Evolutionary conservation across 2,329 filamentous ascomycete genomes (phyloP).

Genomic region (Orbilia oligospora): DNA sequence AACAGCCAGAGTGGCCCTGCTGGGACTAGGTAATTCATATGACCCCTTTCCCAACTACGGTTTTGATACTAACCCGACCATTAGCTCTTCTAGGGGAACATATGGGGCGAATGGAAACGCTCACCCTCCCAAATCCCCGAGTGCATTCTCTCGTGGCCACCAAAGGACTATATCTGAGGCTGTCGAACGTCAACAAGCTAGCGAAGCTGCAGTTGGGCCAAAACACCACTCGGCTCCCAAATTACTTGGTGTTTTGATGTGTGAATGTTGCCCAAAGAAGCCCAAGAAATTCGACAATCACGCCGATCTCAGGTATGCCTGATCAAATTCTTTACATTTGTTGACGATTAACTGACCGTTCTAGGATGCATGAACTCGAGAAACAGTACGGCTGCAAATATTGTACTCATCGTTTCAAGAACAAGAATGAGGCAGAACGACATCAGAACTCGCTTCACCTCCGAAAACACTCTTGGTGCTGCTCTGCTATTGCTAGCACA

Average conservation of each 20-base stretch:
- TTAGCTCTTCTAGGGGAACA: conserved; percentile 28
- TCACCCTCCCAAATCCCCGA: conserved; percentile 48
- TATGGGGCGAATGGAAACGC: conserved; percentile 32
- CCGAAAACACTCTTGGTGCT: conserved; percentile 95
- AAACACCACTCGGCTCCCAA: conserved; percentile 71
- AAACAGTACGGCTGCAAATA: conserved; percentile 96
- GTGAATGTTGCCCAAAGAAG: conserved; percentile 97
- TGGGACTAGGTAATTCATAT: conserved; percentile 44
- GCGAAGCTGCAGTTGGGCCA: conserved; percentile 61
- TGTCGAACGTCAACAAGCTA: conserved; percentile 50
- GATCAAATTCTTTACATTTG: conserved; percentile 44
- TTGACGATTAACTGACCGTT: conserved; percentile 62
- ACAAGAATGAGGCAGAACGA: conserved; percentile 97
- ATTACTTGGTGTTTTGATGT: conserved; percentile 77
- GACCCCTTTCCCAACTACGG: neutral
- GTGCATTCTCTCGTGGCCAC: conserved; percentile 51
- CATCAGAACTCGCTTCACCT: conserved; percentile 96
- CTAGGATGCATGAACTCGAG: conserved; percentile 87
- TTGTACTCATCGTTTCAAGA: conserved; percentile 96
- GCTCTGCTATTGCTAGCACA: conserved; percentile 81
- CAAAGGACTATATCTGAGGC: conserved; percentile 59
- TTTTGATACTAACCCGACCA: neutral
- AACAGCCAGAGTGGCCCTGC: conserved; percentile 56
- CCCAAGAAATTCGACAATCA: conserved; percentile 92
- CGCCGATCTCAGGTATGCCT: conserved; percentile 81